Conservation (phyloP, 1,284 basidiomycete species). For the Exsudoporus floridanus region DNA sequence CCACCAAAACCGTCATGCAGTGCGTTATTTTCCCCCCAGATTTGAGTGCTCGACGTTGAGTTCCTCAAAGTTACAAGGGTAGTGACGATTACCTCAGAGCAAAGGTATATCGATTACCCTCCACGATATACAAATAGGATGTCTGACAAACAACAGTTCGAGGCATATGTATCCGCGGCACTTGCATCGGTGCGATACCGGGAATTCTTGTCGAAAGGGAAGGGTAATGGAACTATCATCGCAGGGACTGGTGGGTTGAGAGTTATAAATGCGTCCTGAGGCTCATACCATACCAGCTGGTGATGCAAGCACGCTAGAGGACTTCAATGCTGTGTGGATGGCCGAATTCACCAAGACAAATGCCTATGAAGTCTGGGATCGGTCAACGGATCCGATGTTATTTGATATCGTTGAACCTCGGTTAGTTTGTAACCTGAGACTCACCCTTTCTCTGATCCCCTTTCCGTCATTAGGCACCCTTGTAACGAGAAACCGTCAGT, state of each 20-base stretch:
- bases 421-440: conserved; percentile 41
- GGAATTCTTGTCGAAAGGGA: conserved; percentile 73
- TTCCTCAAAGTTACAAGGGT: conserved; percentile 69
- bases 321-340: conserved; percentile 85
- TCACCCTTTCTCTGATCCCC: conserved; percentile 8
- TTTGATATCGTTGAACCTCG: conserved; percentile 92
- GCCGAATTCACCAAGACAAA: conserved; percentile 80
- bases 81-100: conserved; percentile 89
- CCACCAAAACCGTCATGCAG: conserved; percentile 61
- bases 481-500: conserved; percentile 87
- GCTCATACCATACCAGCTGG: conserved; percentile 31
- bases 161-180: conserved; percentile 81
- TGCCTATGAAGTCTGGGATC: conserved; percentile 86
- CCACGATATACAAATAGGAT: background rate
- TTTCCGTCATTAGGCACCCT: conserved; percentile 60
- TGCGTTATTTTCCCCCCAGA: conserved; percentile 39
- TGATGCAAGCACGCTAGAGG: conserved; percentile 54
- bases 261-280: background rate
- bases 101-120: conserved; percentile 54
- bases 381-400: conserved; percentile 81
- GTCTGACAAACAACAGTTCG: conserved; percentile 50
- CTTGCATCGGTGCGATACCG: conserved; percentile 84
- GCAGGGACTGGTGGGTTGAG: conserved; percentile 52
- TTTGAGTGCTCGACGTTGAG: conserved; percentile 4
- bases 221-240: conserved; percentile 61